phyloP scores from a whole-genome alignment of 495 filamentous ascomycete genomes.

The Aspergillus saccharolyticus region DNA sequence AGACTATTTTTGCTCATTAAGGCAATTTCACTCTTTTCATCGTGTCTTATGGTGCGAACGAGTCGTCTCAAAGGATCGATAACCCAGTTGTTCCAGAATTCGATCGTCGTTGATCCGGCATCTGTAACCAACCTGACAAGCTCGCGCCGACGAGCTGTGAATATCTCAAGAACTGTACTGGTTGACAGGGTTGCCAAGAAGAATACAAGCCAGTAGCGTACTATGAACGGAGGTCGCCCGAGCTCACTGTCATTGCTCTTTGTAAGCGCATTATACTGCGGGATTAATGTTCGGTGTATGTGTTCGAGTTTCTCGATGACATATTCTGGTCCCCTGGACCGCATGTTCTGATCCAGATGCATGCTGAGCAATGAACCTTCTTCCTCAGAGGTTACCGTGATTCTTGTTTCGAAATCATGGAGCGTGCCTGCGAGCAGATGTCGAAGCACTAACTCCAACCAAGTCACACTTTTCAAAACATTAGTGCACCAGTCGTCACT shows the following conservation, averaged over 20 bases:
- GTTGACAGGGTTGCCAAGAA: slow-evolving; percentile 61
- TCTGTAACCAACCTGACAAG: slow-evolving; percentile 72
- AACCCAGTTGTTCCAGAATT: slow-evolving; percentile 97
- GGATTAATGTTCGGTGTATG: slow-evolving; percentile 57
- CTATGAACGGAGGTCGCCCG: slow-evolving; percentile 68
- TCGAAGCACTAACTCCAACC: slow-evolving; percentile 76
- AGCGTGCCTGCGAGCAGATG: slow-evolving; percentile 39
- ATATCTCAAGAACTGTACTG: slow-evolving; percentile 71
- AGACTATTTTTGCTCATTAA: slow-evolving; percentile 91
- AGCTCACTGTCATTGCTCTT: slow-evolving; percentile 46
- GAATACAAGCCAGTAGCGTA: slow-evolving; percentile 84
- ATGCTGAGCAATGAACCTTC: slow-evolving; percentile 46
- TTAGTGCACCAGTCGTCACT: slow-evolving; percentile 65
- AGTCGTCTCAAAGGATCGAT: slow-evolving; percentile 76
- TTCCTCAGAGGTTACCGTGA: slow-evolving; percentile 59
- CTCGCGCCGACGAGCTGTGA: slow-evolving; percentile 64
- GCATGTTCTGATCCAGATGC: slow-evolving; percentile 17
- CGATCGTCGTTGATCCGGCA: slow-evolving; percentile 68
- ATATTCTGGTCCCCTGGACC: slow-evolving; percentile 41
- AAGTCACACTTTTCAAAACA: slow-evolving; percentile 63
- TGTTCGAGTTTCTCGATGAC: slow-evolving; percentile 63
- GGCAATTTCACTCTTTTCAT: slow-evolving; percentile 83
- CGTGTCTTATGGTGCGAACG: slow-evolving; percentile 86
- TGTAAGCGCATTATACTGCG: slow-evolving; percentile 52
- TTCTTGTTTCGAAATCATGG: slow-evolving; percentile 68